These are phyloP conservation scores for Hypoxylon sp. DNA, from an alignment of 2,329 filamentous ascomycete species.

Conservation along the genomic window DNA sequence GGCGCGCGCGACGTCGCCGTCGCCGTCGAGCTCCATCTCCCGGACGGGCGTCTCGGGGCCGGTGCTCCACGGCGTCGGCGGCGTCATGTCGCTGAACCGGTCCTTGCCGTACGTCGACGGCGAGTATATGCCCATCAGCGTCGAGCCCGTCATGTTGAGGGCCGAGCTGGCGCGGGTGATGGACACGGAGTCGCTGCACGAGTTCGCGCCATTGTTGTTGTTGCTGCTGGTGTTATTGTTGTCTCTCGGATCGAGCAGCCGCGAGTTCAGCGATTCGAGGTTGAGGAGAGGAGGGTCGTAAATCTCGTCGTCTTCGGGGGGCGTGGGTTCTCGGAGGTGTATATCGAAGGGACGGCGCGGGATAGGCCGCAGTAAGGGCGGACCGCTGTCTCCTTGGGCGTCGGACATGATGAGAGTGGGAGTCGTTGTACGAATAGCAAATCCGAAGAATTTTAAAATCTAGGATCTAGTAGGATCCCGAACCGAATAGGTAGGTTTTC, in stretches of 20 bases:
- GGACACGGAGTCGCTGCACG: conserved; percentile 51
- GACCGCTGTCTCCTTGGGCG: conserved; percentile 55
- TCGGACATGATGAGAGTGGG: conserved; percentile 40
- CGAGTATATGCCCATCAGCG: conserved; percentile 91
- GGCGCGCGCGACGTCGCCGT: conserved; percentile 35
- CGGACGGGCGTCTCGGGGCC: conserved; percentile 76
- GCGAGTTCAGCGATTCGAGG: conserved; percentile 53
- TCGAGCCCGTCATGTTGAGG: conserved; percentile 90
- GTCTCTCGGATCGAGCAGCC: conserved; percentile 44
- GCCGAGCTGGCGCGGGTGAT: conserved; percentile 80
- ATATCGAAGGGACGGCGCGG: conserved; percentile 78
- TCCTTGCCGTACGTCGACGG: conserved; percentile 68
- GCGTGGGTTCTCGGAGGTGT: conserved; percentile 60
- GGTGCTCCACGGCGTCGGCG: conserved; percentile 78
- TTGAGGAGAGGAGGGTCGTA: conserved; percentile 63
- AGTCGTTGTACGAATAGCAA: neutral
- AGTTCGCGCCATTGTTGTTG: conserved; percentile 31
- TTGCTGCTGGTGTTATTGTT: too few relatives aligned
- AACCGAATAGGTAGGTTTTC: conserved; percentile 1
- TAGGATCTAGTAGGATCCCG: conserved; percentile 12
- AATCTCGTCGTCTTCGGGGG: conserved; percentile 54
- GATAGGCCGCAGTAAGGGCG: conserved; percentile 74
- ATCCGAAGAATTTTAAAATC: neutral
- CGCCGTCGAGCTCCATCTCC: conserved; percentile 53
- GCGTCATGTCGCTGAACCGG: conserved; percentile 46